These are phyloP conservation scores for Cercospora sp. DNA, from an alignment of 2,329 filamentous ascomycete species.

Conservation along the genomic window DNA sequence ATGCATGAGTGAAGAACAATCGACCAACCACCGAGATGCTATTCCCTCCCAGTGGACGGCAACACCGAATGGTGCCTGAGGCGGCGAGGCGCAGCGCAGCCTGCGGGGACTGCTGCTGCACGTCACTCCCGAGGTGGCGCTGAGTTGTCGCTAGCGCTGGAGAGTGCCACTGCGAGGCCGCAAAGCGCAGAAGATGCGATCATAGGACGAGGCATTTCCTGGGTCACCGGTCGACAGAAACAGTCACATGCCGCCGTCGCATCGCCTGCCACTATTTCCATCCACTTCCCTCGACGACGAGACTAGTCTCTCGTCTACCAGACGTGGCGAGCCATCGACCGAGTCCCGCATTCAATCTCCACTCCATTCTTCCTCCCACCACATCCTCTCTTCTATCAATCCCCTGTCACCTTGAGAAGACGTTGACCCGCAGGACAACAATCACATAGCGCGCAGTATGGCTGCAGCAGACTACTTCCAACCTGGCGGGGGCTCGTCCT, in stretches of 20 bases:
- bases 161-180: neutral
- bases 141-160: neutral
- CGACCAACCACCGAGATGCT: neutral
- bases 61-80: neutral
- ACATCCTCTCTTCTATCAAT: neutral
- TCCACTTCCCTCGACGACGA: neutral
- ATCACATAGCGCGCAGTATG: conserved; percentile 21
- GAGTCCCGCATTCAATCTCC: neutral
- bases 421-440: neutral
- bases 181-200: neutral
- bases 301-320: conserved; percentile 4
- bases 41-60: neutral
- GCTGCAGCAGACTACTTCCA: conserved; percentile 36
- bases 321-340: neutral
- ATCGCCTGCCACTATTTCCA: neutral
- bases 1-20: neutral
- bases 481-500: conserved; percentile 17
- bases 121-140: conserved; percentile 1
- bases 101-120: neutral
- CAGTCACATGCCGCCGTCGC: conserved; percentile 3
- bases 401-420: neutral
- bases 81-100: neutral
- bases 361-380: neutral
- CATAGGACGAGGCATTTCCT: conserved; percentile 1
- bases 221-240: conserved; percentile 7